These are phyloP conservation scores for Blastocystis sp. DNA, from an alignment of 352 stramenopile species.

Conservation along the genomic window DNA sequence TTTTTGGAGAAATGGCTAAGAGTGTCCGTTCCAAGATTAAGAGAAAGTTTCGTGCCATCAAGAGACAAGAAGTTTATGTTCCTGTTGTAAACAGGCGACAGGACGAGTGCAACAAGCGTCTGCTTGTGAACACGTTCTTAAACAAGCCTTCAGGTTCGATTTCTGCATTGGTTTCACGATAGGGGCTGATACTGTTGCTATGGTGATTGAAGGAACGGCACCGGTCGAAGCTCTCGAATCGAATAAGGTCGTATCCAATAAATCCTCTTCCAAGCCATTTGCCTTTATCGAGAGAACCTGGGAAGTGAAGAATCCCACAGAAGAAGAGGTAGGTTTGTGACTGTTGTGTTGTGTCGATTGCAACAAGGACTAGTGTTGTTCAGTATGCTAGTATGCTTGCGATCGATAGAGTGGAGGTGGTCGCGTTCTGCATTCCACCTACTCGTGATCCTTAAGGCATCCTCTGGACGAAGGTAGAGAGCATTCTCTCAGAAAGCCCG, in stretches of 20 bases:
- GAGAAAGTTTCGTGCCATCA: background rate
- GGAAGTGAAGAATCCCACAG: conserved; percentile 56
- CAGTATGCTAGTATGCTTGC: background rate
- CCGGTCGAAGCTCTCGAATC: conserved; percentile 17
- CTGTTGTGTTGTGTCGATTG: background rate
- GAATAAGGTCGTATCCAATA: background rate
- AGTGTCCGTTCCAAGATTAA: conserved; percentile 22
- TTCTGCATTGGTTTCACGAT: background rate
- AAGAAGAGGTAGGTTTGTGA: conserved; percentile 57
- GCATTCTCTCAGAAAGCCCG: conserved; percentile 44
- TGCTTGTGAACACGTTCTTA: conserved; percentile 42
- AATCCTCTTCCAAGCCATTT: conserved; percentile 28
- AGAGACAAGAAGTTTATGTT: conserved; percentile 11
- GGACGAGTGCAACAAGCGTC: conserved; percentile 33
- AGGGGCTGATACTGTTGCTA: conserved; percentile 8
- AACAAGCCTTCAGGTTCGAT: conserved; percentile 20
- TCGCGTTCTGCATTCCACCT: conserved; percentile 54
- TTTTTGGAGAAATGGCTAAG: conserved; percentile 41
- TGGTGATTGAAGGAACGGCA: conserved; percentile 43
- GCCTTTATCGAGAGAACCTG: conserved; percentile 59
- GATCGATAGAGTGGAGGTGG: conserved; percentile 48
- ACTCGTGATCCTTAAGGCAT: conserved; percentile 62
- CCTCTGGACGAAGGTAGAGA: conserved; percentile 58
- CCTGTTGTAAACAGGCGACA: conserved; percentile 38
- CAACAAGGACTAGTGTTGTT: background rate